Evolutionary conservation across 2,329 filamentous ascomycete species (phyloP).

Genomic region (Apiospora sp.): DNA sequence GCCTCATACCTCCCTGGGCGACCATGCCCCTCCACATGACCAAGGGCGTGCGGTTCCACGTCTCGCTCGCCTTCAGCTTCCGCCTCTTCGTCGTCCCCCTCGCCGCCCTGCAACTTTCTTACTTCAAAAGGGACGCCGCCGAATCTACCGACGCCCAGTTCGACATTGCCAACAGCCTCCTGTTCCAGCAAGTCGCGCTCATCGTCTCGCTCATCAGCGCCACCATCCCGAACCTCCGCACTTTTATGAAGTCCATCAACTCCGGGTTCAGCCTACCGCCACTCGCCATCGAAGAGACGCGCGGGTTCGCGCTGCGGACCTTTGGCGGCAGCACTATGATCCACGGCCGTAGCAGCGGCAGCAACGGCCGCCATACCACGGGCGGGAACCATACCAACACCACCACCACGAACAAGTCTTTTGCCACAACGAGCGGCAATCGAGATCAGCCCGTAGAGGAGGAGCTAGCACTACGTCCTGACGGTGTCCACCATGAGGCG

Average conservation of each 20-base stretch:
- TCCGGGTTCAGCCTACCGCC: conserved; percentile 27
- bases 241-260: conserved; percentile 35
- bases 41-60: conserved; percentile 29
- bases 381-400: neutral
- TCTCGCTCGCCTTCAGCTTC: conserved; percentile 34
- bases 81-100: conserved; percentile 33
- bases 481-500: neutral
- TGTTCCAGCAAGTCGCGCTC: conserved; percentile 34
- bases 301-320: conserved; percentile 8
- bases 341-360: neutral
- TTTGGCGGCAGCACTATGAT: conserved; percentile 6
- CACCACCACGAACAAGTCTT: neutral
- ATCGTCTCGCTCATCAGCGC: conserved; percentile 35
- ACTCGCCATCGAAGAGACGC: neutral
- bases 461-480: neutral
- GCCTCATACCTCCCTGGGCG: conserved; percentile 30
- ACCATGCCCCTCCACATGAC: conserved; percentile 33
- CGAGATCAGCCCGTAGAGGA: neutral
- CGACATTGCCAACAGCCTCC: conserved; percentile 29
- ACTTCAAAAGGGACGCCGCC: conserved; percentile 27
- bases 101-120: conserved; percentile 28
- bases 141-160: conserved; percentile 30
- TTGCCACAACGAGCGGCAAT: neutral
- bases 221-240: conserved; percentile 35
- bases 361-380: neutral